phyloP scores from a whole-genome alignment of 176 grass and related monocot species.

The Eleusine coracana region DNA sequence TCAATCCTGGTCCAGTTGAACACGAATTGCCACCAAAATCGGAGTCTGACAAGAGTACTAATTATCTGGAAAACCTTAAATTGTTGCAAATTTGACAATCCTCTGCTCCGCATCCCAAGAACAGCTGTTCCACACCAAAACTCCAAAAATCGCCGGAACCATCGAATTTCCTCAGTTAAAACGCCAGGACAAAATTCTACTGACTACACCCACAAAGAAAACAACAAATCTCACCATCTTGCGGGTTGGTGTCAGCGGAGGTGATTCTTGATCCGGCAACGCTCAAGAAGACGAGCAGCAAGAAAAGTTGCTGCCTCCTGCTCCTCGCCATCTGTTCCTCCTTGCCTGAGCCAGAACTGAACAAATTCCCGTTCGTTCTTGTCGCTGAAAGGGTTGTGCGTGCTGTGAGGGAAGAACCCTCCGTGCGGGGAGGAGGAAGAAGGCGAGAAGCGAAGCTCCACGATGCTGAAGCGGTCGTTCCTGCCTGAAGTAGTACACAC shows the following conservation, averaged over 20 bases:
- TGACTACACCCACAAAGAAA: neutral
- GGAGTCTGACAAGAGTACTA: neutral
- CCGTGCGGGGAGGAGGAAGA: neutral
- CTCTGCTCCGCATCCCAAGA: neutral
- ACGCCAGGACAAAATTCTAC: neutral
- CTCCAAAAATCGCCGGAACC: neutral
- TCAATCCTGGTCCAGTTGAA: neutral
- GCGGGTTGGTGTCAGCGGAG: conserved; percentile 35
- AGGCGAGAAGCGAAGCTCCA: conserved; percentile 7
- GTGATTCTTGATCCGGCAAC: conserved; percentile 19
- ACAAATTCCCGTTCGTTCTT: neutral
- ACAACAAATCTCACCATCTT: conserved; percentile 42
- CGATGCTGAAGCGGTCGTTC: neutral
- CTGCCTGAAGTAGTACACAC: neutral
- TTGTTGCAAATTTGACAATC: neutral
- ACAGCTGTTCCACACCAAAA: neutral
- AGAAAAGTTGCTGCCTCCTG: neutral
- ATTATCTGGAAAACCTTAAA: neutral
- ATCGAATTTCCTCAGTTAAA: neutral
- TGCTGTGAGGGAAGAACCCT: neutral
- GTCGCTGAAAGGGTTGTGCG: neutral
- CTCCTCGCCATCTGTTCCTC: conserved; percentile 6
- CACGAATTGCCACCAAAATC: neutral
- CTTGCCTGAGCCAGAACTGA: neutral
- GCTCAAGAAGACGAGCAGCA: conserved; percentile 38